Base-by-base conservation (phyloP, 257 asterid species). In the Mitragyna speciosa region DNA sequence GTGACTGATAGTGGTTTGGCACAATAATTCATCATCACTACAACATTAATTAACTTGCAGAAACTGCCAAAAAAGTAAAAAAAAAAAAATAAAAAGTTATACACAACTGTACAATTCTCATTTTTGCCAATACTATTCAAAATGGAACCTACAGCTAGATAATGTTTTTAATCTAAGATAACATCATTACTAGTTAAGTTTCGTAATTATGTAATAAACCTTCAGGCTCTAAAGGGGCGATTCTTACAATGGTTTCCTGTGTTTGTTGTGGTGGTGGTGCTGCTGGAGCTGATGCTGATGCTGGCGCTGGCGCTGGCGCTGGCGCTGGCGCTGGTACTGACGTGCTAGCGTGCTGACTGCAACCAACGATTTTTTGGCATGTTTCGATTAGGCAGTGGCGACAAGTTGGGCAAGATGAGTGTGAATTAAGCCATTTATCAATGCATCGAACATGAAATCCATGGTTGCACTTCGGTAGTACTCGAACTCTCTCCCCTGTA, bases 321-420 rank as follows among this genome's bases (percentile, higher is more conserved):
- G 61, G 49, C 14, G 71, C 47, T 7, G 76, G 28, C 30, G 61
- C 20, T 1, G 56, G 30, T 26, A 15, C 48, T 12, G 82, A 14
- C 12, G 68, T 51, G 58, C 48, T 39, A 7, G 58, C 19, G 12
- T 24, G 48, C 52, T 31, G 31, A 22, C 63, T 45, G 71, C 81
- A 79, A 12, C 83, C 82, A 2, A 66, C 69, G 28, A 83, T 71
- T 33, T 83, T 83, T 8, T 80, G 84, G 31, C 79, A 80, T 2
- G 83, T 83, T 36, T 83, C 84, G n/a, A 83, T 80, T 30, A 83
- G 78, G 80, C 86, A 80, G 79, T 83, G 79, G 10, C 86, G 79
- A 58, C 86, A 83, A 41, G 86, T 83, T 33, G 86, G 86, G 79
- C 86, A 83, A 58, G 86, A 83, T 1, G 86, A 80, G 82, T 83